phyloP scores from a whole-genome alignment of 805 yeast genomes.

The Candida khao-thaluensis region DNA sequence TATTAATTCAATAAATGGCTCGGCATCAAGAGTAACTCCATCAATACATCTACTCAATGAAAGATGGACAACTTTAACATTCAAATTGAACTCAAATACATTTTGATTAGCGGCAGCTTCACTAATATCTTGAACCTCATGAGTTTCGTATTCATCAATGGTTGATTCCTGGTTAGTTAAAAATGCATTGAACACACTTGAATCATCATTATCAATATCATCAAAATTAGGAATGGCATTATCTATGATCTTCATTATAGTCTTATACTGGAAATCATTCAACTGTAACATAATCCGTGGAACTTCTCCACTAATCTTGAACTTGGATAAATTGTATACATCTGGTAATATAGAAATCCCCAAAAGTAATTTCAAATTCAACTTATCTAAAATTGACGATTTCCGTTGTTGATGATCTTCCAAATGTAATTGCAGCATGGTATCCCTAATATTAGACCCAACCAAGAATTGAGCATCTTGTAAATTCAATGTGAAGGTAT shows the following conservation, averaged over 20 bases:
- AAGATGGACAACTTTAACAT: slow-evolving; percentile 60
- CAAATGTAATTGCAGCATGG: slow-evolving; percentile 67
- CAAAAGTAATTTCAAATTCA: slow-evolving; percentile 68
- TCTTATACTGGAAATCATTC: slow-evolving; percentile 88
- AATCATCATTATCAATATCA: slow-evolving; percentile 30
- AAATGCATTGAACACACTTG: slow-evolving; percentile 36
- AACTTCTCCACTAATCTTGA: slow-evolving; percentile 73
- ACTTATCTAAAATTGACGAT: slow-evolving; percentile 69
- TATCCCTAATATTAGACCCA: slow-evolving; percentile 76
- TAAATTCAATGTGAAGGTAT: slow-evolving; percentile 71
- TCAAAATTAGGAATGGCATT: slow-evolving; percentile 60
- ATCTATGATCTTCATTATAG: slow-evolving; percentile 75
- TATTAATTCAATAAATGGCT: slow-evolving; percentile 67
- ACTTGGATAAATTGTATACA: slow-evolving; percentile 68
- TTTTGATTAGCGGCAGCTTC: slow-evolving; percentile 49
- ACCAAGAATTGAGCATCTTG: slow-evolving; percentile 87
- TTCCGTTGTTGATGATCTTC: slow-evolving; percentile 38
- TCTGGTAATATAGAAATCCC: slow-evolving; percentile 86
- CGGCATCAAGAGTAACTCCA: slow-evolving; percentile 57
- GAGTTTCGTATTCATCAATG: slow-evolving; percentile 19
- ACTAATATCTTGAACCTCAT: slow-evolving; percentile 2
- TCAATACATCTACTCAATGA: slow-evolving; percentile 68
- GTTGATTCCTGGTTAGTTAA: slow-evolving; percentile 17
- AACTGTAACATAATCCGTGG: slow-evolving; percentile 70
- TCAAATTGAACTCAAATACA: slow-evolving; percentile 68